Conservation (phyloP, 1,139 yeast species). For the Geotrichum histeridarum region DNA sequence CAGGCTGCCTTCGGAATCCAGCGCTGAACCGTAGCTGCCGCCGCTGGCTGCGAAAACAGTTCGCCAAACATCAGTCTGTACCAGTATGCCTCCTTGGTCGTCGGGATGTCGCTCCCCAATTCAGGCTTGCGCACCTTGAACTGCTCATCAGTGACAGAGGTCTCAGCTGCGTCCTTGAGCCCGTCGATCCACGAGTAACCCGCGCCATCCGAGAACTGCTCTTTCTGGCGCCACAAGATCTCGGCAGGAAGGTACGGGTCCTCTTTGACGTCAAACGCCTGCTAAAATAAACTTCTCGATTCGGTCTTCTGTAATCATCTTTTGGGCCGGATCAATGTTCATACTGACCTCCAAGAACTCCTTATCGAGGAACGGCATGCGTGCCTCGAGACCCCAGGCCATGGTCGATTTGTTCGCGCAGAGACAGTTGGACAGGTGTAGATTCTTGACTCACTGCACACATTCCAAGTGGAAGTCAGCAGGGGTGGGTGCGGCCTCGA, state of each 20-base stretch:
- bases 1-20: constrained; percentile 99
- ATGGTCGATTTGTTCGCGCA: constrained; percentile 98
- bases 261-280: constrained; percentile 89
- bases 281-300: constrained; percentile 90
- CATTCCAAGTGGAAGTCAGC: constrained; percentile 91
- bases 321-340: constrained; percentile 92
- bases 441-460: constrained; percentile 92
- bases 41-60: constrained; percentile 81
- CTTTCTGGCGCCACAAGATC: constrained; percentile 98
- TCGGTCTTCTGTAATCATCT: constrained; percentile 65
- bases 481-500: constrained; percentile 92
- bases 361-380: constrained; percentile 97
- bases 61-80: constrained; percentile 95
- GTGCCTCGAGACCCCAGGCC: constrained; percentile 99
- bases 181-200: constrained; percentile 99
- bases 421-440: constrained; percentile 93
- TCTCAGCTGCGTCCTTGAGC: constrained; percentile 90
- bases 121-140: constrained; percentile 84
- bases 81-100: constrained; percentile 98
- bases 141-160: constrained; percentile 79
- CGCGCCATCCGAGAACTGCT: constrained; percentile 98
- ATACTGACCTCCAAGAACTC: constrained; percentile 85
- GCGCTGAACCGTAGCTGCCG: constrained; percentile 95
- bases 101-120: constrained; percentile 93
- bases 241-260: constrained; percentile 91